A percentile compares a stretch with the other conserved stretches of the same genome.
Conservation (phyloP, 352 stramenopile genomes). For the Aphanomyces euteiches region DNA sequence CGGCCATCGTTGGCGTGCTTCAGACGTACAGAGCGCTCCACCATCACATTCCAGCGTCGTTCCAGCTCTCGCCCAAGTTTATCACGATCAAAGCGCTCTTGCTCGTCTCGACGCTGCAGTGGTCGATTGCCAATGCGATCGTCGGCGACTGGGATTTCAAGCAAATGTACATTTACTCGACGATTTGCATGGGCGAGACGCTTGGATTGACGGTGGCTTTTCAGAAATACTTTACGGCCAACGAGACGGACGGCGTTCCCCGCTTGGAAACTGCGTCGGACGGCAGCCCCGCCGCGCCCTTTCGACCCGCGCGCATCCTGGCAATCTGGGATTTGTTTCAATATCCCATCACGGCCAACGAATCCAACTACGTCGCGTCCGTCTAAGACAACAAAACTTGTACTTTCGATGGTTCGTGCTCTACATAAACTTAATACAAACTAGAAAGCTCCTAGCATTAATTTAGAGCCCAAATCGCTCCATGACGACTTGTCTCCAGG, state of each 20-base stretch:
- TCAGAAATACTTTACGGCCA: background rate
- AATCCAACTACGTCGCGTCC: too few relatives aligned
- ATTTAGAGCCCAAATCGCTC: too few relatives aligned
- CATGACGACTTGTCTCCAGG: too few relatives aligned
- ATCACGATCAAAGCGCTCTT: conserved; percentile 1
- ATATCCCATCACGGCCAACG: background rate
- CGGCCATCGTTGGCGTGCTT: background rate
- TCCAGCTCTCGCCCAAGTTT: conserved; percentile 4
- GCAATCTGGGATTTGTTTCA: conserved; percentile 11
- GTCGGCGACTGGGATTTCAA: background rate
- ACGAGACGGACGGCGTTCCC: background rate
- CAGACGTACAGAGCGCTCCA: background rate
- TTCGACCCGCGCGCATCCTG: background rate
- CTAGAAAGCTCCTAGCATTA: too few relatives aligned
- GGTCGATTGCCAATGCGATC: conserved; percentile 3
- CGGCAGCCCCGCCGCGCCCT: background rate
- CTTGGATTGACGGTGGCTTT: background rate
- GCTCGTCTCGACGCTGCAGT: conserved; percentile 1
- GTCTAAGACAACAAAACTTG: too few relatives aligned
- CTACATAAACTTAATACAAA: too few relatives aligned
- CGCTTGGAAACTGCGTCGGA: background rate
- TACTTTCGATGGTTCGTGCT: too few relatives aligned
- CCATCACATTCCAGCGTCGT: background rate
- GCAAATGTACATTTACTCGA: conserved; percentile 9
- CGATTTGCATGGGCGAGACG: conserved; percentile 1